phyloP scores from a whole-genome alignment of 495 filamentous ascomycete species.

The Cryomyces antarcticus region DNA sequence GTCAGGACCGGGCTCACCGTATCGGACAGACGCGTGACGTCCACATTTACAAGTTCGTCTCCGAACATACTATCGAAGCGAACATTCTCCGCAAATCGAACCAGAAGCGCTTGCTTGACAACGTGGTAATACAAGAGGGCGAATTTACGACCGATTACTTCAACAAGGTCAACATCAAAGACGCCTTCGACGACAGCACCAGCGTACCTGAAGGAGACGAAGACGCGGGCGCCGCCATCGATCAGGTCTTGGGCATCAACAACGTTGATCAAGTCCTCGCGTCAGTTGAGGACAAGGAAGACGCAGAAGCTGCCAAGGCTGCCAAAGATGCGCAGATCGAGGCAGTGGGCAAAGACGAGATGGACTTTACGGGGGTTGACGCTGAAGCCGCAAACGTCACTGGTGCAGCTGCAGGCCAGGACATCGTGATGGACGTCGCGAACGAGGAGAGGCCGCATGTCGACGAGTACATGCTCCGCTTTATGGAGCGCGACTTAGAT shows the following conservation, averaged over 20 bases:
- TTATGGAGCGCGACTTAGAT: constrained; percentile 57
- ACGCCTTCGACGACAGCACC: constrained; percentile 44
- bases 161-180: constrained; percentile 53
- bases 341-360: constrained; percentile 64
- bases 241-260: constrained; percentile 51
- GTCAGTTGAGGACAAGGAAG: constrained; percentile 80
- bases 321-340: constrained; percentile 77
- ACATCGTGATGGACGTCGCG: constrained; percentile 11
- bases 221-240: constrained; percentile 59
- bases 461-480: constrained; percentile 71
- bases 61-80: constrained; percentile 94
- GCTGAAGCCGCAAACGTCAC: constrained; percentile 9
- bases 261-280: constrained; percentile 48
- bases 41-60: constrained; percentile 93
- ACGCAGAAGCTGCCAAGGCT: constrained; percentile 66
- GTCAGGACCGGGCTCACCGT: constrained; percentile 91
- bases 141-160: constrained; percentile 98
- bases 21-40: constrained; percentile 97
- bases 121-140: constrained; percentile 95
- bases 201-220: constrained; percentile 35
- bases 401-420: background rate
- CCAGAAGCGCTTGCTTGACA: constrained; percentile 94
- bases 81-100: constrained; percentile 94
- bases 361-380: constrained; percentile 68
- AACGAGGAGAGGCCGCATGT: constrained; percentile 24